phyloP scores from a whole-genome alignment of 176 grass and related monocot species.

The Zea mays region DNA sequence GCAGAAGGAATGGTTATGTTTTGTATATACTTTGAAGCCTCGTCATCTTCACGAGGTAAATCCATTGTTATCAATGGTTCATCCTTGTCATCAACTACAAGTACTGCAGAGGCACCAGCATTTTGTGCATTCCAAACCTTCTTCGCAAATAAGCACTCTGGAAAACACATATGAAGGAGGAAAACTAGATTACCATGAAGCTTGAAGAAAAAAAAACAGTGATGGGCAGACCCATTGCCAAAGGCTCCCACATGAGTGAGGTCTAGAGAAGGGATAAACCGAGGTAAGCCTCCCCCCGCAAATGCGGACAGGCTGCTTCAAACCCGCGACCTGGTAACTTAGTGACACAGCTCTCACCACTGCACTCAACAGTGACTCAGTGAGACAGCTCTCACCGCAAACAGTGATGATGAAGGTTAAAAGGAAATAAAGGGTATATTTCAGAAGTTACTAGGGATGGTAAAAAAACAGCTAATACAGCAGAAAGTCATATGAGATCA shows the following conservation, averaged over 20 bases:
- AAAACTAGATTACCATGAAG: conserved; percentile 9
- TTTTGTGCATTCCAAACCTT: conserved; percentile 98
- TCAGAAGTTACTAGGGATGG: neutral
- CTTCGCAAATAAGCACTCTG: conserved; percentile 90
- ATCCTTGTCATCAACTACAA: conserved; percentile 94
- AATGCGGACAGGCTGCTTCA: no score
- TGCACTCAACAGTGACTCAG: no score
- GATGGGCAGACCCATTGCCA: neutral
- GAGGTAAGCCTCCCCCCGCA: no score
- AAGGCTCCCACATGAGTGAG: no score
- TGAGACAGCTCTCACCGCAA: no score
- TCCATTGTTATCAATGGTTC: conserved; percentile 98
- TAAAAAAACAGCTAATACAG: neutral
- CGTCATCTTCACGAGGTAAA: conserved; percentile 90
- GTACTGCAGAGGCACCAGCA: conserved; percentile 88
- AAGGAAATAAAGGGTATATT: neutral
- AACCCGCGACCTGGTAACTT: no score
- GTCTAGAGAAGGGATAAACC: no score
- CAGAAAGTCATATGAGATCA: neutral
- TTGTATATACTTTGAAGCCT: conserved; percentile 90
- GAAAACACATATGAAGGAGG: conserved; percentile 14
- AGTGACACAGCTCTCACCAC: no score
- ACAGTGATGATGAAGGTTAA: neutral
- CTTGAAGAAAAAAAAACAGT: conserved; percentile 1
- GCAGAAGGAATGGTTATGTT: conserved; percentile 98